Conservation (phyloP, 108 stramenopile genomes). For the Nannochloropsis gaditana region DNA sequence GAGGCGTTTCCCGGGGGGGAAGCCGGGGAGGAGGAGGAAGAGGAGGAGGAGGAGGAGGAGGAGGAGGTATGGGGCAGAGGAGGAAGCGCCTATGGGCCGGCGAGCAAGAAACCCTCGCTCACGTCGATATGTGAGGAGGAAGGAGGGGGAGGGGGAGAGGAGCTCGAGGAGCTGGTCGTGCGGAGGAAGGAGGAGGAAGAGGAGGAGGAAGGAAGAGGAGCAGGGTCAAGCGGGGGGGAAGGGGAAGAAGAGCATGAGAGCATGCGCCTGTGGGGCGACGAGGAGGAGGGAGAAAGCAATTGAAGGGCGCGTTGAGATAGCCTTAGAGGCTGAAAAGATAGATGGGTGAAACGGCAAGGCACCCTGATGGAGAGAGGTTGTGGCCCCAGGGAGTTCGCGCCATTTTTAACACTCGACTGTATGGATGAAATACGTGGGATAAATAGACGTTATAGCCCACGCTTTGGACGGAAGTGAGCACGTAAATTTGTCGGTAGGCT, state of each 20-base stretch:
- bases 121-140: not conserved
- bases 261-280: not conserved
- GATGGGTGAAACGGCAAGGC: not conserved
- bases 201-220: not conserved
- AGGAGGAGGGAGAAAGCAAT: not conserved
- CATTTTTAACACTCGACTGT: not conserved
- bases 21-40: not conserved
- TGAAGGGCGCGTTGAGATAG: not conserved
- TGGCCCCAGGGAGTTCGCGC: not conserved
- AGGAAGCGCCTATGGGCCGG: too few species aligned
- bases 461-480: too few species aligned
- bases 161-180: not conserved
- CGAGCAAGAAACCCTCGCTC: not conserved
- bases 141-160: slow-evolving; percentile 9
- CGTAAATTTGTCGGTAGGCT: not conserved
- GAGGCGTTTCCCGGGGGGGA: not conserved
- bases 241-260: not conserved
- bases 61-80: not conserved
- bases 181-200: not conserved
- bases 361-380: not conserved
- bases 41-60: not conserved
- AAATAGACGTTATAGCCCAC: too few species aligned
- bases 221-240: not conserved
- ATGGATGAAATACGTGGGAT: too few species aligned
- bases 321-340: not conserved